Evolutionary conservation across 2,329 filamentous ascomycete species (phyloP).

Genomic region (Tolypocladium nubicola): DNA sequence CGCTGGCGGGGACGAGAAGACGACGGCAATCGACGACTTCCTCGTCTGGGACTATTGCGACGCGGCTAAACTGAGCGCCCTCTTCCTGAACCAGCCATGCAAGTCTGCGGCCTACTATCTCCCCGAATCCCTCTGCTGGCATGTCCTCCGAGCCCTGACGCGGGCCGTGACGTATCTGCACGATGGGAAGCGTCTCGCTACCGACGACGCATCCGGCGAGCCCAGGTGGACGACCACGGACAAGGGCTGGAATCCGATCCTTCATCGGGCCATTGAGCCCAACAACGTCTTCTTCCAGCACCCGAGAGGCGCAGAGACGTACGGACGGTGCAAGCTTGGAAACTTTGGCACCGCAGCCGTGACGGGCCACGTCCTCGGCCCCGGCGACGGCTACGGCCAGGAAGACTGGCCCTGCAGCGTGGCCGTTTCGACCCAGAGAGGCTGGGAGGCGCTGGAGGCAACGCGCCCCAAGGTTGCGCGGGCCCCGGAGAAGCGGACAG

Average conservation of each 20-base stretch:
- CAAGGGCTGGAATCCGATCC: conserved; percentile 37
- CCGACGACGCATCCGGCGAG: conserved; percentile 2
- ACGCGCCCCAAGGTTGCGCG: conserved; percentile 2
- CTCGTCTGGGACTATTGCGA: conserved; percentile 43
- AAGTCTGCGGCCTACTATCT: conserved; percentile 21
- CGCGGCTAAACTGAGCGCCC: conserved; percentile 33
- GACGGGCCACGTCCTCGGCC: conserved; percentile 20
- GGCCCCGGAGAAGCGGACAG: conserved; percentile 1
- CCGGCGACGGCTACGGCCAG: neutral
- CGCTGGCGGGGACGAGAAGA: conserved; percentile 1
- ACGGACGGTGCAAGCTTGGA: conserved; percentile 44
- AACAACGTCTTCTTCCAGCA: conserved; percentile 41
- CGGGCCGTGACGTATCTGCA: conserved; percentile 43
- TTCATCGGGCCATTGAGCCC: conserved; percentile 37
- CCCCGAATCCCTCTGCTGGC: conserved; percentile 45
- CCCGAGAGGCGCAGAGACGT: conserved; percentile 35
- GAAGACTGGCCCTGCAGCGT: conserved; percentile 1
- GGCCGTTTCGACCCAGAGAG: conserved; percentile 8
- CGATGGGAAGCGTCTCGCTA: conserved; percentile 27
- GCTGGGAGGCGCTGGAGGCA: conserved; percentile 4
- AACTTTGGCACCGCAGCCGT: conserved; percentile 31
- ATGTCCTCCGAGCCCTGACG: conserved; percentile 37
- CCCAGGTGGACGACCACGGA: conserved; percentile 14
- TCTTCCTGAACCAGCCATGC: conserved; percentile 22
- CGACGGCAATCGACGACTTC: conserved; percentile 16